Conservation (phyloP, 345 rosid genomes). For the Reutealis trisperma region DNA sequence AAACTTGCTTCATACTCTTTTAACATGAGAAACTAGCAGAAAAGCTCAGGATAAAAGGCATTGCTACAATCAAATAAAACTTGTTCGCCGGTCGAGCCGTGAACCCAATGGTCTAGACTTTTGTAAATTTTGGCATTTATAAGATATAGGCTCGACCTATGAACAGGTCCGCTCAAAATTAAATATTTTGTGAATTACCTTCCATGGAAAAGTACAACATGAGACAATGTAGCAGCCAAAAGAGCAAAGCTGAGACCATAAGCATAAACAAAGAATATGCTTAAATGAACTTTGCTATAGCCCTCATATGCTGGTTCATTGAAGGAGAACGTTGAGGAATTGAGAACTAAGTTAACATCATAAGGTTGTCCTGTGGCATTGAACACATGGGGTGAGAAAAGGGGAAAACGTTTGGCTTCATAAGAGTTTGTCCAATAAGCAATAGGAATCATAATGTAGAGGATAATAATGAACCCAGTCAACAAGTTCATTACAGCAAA, state of each 20-base stretch:
- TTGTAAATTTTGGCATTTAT: too few species aligned
- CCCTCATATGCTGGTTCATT: conserved; percentile 32
- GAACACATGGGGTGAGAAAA: conserved; percentile 42
- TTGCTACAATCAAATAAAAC: too few species aligned
- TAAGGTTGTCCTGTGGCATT: conserved; percentile 33
- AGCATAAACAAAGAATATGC: conserved; percentile 35
- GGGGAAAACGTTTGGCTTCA: conserved; percentile 50
- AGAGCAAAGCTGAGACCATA: conserved; percentile 46
- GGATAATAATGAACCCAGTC: conserved; percentile 13
- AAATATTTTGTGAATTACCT: conserved; percentile 19
- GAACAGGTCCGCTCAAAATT: too few species aligned
- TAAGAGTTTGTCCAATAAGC: conserved; percentile 35
- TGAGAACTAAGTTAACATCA: conserved; percentile 33
- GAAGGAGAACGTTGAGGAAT: conserved; percentile 35
- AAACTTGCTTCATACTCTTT: too few species aligned
- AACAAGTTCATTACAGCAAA: conserved; percentile 20
- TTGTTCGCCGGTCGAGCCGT: too few species aligned
- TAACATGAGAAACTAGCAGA: too few species aligned
- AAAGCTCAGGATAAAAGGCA: too few species aligned
- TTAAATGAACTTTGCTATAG: conserved; percentile 47
- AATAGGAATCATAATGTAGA: conserved; percentile 24
- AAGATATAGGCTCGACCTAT: too few species aligned
- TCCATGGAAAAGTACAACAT: conserved; percentile 47
- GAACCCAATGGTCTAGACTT: too few species aligned
- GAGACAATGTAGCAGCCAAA: conserved; percentile 40